Base-by-base conservation (phyloP, 306 rosid genomes). In the Gleditsia sinensis region DNA sequence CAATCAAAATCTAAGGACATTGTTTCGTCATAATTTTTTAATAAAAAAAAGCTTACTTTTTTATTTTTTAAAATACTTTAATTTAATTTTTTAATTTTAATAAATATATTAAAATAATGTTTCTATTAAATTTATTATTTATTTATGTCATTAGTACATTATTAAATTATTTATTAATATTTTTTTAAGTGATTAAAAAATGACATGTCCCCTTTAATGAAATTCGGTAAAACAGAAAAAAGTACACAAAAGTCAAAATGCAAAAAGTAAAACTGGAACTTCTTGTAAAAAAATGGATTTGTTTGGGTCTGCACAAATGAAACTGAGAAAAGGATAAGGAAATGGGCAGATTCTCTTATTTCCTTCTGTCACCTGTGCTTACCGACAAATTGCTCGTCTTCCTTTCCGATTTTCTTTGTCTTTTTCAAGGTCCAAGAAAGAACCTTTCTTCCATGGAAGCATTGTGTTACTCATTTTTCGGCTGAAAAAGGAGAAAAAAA, bases 241-340 rank as follows among this genome's bases (percentile, higher is more conserved):
- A 23, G 50, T 4, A 58, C 12, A 11, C 48, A 37, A 59, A 63
- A 54, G 19, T 46, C 19, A 60, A 63, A 54, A 11, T 2, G n/a
- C n/a, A n/a, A 36, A 23, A 33, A 27, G 27, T 23, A 32, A 40
- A 70, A 51, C 32, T 12, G 43, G 28, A 55, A 56, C 67, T 64
- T 28, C 28, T 34, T 37, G 16, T 23, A 32, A 20, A 61, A 74
- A 51, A 50, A 61, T 28, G n/a, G n/a, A n/a, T 25, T 70, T 59
- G 78, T 75, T 78, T 79, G 65, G 69, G 67, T 70, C 65, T 74
- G 76, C 45, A 78, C 21, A n/a, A n/a, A 46, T 69, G 74, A 9
- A 33, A 80, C 17, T 17, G 27, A 58, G 24, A 36, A 75, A 80
- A 74, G 30, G 25, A 20, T 20, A 34, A 71, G 40, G 3, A 54